Evolutionary conservation across 1,284 basidiomycete species (phyloP).

Genomic region (Apiotrichum gracile): DNA sequence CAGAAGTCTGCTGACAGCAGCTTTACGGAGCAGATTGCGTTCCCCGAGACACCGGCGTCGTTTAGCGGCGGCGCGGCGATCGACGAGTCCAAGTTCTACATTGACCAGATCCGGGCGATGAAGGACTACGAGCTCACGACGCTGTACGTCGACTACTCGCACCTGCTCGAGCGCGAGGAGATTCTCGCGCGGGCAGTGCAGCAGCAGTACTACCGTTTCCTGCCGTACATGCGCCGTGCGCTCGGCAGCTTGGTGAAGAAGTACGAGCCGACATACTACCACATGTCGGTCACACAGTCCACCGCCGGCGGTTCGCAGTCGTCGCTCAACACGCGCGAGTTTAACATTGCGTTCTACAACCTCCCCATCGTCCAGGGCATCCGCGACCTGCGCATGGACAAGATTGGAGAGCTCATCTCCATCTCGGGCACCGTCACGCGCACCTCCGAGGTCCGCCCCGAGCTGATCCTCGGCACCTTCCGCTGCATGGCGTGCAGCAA

Average conservation of each 20-base stretch:
- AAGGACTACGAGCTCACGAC: constrained; percentile 88
- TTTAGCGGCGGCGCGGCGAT: constrained; percentile 52
- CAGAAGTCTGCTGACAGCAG: constrained; percentile 47
- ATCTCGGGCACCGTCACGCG: constrained; percentile 96
- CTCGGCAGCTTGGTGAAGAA: constrained; percentile 81
- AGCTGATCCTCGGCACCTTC: constrained; percentile 89
- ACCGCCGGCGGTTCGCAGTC: constrained; percentile 47
- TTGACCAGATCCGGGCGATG: constrained; percentile 89
- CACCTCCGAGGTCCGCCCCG: constrained; percentile 94
- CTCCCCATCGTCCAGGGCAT: constrained; percentile 92
- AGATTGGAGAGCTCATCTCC: constrained; percentile 85
- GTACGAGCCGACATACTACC: constrained; percentile 87
- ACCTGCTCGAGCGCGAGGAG: constrained; percentile 83
- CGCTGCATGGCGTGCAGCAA: constrained; percentile 83
- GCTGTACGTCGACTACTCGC: constrained; percentile 90
- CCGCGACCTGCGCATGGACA: constrained; percentile 86
- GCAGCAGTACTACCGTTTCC: constrained; percentile 91
- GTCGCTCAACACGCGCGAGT: constrained; percentile 84
- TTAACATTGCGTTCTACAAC: constrained; percentile 92
- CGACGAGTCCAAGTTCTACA: constrained; percentile 58
- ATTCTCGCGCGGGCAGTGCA: constrained; percentile 83
- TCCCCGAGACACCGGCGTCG: constrained; percentile 67
- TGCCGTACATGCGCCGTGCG: constrained; percentile 87
- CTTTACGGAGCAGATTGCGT: constrained; percentile 69
- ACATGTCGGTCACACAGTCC: constrained; percentile 57